Conservation (phyloP, 2,329 filamentous ascomycete genomes). For the Dothidotthia symphoricarpi region DNA sequence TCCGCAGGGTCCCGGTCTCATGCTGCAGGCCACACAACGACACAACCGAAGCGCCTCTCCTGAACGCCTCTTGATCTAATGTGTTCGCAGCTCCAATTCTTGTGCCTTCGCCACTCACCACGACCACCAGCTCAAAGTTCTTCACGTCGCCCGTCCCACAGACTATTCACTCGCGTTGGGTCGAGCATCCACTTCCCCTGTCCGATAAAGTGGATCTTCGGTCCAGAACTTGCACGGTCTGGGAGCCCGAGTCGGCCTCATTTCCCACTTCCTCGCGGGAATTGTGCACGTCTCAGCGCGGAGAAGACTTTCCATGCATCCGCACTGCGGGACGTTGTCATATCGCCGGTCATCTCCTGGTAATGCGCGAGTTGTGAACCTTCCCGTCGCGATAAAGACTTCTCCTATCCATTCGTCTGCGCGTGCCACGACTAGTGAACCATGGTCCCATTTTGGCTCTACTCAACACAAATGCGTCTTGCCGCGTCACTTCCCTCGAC, state of each 20-base stretch:
- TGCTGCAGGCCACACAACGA: slow-evolving; percentile 14
- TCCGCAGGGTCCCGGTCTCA: slow-evolving; percentile 13
- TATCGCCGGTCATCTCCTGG: slow-evolving; percentile 3
- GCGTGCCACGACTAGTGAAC: too few relatives aligned
- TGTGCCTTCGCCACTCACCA: background rate
- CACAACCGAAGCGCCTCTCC: slow-evolving; percentile 23
- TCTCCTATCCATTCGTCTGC: too few relatives aligned
- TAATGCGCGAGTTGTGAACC: too few relatives aligned
- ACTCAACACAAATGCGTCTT: too few relatives aligned
- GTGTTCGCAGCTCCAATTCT: background rate
- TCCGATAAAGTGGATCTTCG: slow-evolving; percentile 13
- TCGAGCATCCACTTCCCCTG: slow-evolving; percentile 12
- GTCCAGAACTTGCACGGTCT: slow-evolving; percentile 16
- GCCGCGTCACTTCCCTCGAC: too few relatives aligned
- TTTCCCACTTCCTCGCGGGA: slow-evolving; percentile 30
- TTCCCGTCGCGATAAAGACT: too few relatives aligned
- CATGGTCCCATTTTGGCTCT: too few relatives aligned
- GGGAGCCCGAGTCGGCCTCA: slow-evolving; percentile 23
- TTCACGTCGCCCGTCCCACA: slow-evolving; percentile 7
- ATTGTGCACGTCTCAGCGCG: slow-evolving; percentile 24
- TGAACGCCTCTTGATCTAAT: slow-evolving; percentile 11
- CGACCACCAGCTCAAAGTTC: slow-evolving; percentile 3
- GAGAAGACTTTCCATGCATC: slow-evolving; percentile 18
- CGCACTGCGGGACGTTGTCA: slow-evolving; percentile 12
- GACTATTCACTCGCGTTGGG: slow-evolving; percentile 4